Conservation (phyloP, 352 stramenopile species). For the Pythium plurisporium region DNA sequence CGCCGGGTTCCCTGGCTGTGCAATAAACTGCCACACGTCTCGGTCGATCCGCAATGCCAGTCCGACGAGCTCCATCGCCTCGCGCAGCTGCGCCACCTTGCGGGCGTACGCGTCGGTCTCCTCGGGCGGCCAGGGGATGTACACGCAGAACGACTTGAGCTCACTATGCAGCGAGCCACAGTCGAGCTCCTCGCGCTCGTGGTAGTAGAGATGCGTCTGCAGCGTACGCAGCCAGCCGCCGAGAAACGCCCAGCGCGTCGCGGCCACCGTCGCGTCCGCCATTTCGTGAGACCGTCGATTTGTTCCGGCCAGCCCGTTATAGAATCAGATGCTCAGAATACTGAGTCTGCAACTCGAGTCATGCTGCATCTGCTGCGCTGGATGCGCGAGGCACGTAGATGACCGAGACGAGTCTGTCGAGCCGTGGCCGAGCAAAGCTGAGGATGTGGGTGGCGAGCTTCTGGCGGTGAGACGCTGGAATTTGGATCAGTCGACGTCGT, state of each 20-base stretch:
- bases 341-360: too few species aligned
- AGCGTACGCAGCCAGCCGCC: slow-evolving; percentile 8
- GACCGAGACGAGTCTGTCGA: not conserved
- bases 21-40: slow-evolving; percentile 1
- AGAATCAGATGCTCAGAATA: too few species aligned
- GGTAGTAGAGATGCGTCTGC: slow-evolving; percentile 11
- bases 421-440: not conserved
- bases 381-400: slow-evolving; percentile 1
- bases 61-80: slow-evolving; percentile 17
- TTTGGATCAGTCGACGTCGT: not conserved
- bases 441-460: not conserved
- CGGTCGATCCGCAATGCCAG: slow-evolving; percentile 9
- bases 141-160: slow-evolving; percentile 16
- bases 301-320: too few species aligned
- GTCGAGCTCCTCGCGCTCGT: slow-evolving; percentile 15
- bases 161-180: slow-evolving; percentile 10
- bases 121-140: slow-evolving; percentile 11
- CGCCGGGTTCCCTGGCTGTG: not conserved
- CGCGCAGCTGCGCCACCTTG: slow-evolving; percentile 3
- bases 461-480: not conserved
- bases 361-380: slow-evolving; percentile 31
- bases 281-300: too few species aligned
- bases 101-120: not conserved
- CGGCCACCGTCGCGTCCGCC: slow-evolving; percentile 6
- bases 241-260: slow-evolving; percentile 11